phyloP scores from a whole-genome alignment of 805 yeast genomes.

The Yarrowia sp. region DNA sequence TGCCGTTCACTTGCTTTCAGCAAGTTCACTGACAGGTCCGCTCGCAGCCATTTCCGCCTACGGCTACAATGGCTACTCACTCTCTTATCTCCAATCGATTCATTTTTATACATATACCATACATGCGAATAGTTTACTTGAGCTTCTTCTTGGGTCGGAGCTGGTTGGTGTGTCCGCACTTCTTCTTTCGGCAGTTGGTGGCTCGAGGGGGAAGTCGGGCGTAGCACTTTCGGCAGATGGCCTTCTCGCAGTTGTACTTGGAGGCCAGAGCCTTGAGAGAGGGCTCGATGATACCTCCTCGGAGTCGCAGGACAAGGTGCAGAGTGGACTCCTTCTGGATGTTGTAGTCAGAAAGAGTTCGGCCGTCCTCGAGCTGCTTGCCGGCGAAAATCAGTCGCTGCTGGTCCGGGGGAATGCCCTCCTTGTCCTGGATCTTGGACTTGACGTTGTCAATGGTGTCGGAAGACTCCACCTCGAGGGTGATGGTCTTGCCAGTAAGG shows the following conservation, averaged over 20 bases:
- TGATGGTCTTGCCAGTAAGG: conserved; percentile 97
- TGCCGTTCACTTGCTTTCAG: too few species aligned
- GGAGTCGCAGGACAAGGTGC: conserved; percentile 93
- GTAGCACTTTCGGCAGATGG: conserved; percentile 99
- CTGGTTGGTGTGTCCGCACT: conserved; percentile 99
- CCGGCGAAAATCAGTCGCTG: conserved; percentile 99
- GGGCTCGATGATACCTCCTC: conserved; percentile 99
- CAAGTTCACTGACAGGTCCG: too few species aligned
- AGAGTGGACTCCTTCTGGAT: conserved; percentile 99
- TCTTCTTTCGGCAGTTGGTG: conserved; percentile 99
- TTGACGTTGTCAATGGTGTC: conserved; percentile 99
- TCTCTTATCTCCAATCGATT: not conserved
- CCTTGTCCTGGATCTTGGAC: conserved; percentile 98
- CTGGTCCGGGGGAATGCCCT: conserved; percentile 99
- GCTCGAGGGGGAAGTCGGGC: conserved; percentile 99
- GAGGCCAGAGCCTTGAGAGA: conserved; percentile 98
- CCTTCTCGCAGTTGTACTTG: conserved; percentile 99
- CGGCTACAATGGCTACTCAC: not conserved
- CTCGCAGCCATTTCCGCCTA: not conserved
- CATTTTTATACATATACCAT: conserved; percentile 37
- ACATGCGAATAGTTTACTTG: conserved; percentile 62
- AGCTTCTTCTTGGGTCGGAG: conserved; percentile 99
- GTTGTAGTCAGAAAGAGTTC: conserved; percentile 99
- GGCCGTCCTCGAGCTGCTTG: conserved; percentile 99
- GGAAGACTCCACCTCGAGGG: conserved; percentile 98